phyloP scores from a whole-genome alignment of 306 rosid genomes.

The Mimosa pudica region DNA sequence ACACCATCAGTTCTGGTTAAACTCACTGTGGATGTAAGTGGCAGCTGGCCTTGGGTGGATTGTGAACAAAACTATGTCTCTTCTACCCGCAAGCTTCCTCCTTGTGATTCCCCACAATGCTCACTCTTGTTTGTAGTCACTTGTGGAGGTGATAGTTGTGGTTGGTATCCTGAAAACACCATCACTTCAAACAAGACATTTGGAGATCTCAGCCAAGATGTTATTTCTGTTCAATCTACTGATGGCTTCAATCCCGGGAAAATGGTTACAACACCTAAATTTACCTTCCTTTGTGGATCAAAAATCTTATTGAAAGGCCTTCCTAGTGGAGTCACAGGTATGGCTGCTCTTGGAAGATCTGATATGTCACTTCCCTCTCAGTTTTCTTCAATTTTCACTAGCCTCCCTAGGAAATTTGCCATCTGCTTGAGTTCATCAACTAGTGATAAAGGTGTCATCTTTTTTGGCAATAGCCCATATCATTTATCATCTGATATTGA shows the following conservation, averaged over 20 bases:
- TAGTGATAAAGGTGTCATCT: constrained; percentile 32
- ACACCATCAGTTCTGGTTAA: constrained; percentile 52
- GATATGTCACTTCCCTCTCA: constrained; percentile 37
- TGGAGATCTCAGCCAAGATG: constrained; percentile 34
- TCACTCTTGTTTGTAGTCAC: background rate
- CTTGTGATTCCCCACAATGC: constrained; percentile 47
- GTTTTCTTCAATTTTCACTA: constrained; percentile 33
- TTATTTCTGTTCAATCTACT: constrained; percentile 39
- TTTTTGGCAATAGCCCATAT: constrained; percentile 41
- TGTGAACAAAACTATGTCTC: constrained; percentile 44
- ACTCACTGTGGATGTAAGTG: constrained; percentile 50
- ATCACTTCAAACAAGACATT: background rate
- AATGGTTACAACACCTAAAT: constrained; percentile 22
- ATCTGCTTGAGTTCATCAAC: constrained; percentile 46
- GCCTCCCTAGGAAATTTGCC: constrained; percentile 39
- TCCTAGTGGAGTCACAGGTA: constrained; percentile 45
- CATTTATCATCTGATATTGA: constrained; percentile 17
- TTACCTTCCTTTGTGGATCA: constrained; percentile 38
- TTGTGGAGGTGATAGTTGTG: background rate
- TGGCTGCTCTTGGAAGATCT: constrained; percentile 47
- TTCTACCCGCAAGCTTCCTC: constrained; percentile 42
- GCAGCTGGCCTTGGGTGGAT: constrained; percentile 43
- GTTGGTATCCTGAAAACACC: constrained; percentile 14
- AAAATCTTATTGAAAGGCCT: constrained; percentile 28
- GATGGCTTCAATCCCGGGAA: constrained; percentile 34